These are phyloP conservation scores for Filobasidium floriforme DNA, from an alignment of 768 basidiomycete genomes.

Conservation along the genomic window DNA sequence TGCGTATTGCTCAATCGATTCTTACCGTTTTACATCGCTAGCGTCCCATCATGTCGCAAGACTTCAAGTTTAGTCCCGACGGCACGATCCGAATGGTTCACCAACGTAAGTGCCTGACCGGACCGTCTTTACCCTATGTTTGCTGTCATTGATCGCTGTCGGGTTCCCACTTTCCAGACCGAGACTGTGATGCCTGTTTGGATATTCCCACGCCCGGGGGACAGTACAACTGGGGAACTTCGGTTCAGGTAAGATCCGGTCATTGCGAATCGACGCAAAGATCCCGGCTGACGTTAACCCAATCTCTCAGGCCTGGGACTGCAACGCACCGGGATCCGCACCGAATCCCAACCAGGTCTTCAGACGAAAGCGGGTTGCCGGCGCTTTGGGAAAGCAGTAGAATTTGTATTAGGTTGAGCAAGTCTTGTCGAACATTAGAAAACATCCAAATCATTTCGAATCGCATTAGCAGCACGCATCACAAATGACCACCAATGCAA, in stretches of 20 bases:
- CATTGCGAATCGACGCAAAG: background rate
- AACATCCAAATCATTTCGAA: too few species aligned
- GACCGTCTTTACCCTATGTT: background rate
- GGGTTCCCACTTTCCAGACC: background rate
- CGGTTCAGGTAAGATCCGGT: background rate
- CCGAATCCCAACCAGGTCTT: too few species aligned
- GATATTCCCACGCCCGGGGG: background rate
- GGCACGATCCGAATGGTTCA: background rate
- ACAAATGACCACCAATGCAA: too few species aligned
- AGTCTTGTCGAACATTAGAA: too few species aligned
- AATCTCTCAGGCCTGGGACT: background rate
- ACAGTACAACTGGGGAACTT: constrained; percentile 1
- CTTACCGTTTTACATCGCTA: background rate
- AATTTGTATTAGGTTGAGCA: too few species aligned
- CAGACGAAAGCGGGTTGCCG: too few species aligned
- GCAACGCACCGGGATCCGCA: too few species aligned
- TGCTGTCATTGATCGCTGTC: background rate
- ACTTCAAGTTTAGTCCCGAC: background rate
- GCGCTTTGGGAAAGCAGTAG: too few species aligned
- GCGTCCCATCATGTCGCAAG: background rate
- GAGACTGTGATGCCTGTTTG: background rate
- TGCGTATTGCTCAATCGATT: too few species aligned
- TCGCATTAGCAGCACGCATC: too few species aligned
- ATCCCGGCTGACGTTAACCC: background rate
- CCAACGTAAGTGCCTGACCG: background rate